Evolutionary conservation across 371 early-diverging fungal species (phyloP).

Genomic region (Mucor mucedo): DNA sequence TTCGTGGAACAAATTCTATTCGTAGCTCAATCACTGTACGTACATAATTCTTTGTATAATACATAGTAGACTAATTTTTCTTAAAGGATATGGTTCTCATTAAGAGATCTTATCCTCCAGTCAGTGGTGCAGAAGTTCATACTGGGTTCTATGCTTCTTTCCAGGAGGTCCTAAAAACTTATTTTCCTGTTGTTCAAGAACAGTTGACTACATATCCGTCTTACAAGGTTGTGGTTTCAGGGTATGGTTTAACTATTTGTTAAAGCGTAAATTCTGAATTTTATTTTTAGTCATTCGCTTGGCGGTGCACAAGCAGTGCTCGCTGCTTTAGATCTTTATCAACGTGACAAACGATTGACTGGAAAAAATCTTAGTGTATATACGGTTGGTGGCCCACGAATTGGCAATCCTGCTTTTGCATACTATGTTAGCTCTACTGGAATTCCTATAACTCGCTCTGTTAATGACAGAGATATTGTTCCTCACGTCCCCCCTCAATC

Average conservation of each 20-base stretch:
- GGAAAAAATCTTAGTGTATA: slow-evolving; percentile 18
- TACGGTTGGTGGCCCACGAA: slow-evolving; percentile 52
- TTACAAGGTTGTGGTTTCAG: slow-evolving; percentile 29
- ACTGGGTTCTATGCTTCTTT: slow-evolving; percentile 26
- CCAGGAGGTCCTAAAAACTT: slow-evolving; percentile 7
- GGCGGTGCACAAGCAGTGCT: slow-evolving; percentile 32
- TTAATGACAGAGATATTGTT: slow-evolving; percentile 49
- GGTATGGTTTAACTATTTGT: slow-evolving; percentile 5
- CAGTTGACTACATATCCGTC: slow-evolving; percentile 25
- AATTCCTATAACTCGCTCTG: slow-evolving; percentile 42
- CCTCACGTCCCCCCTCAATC: slow-evolving; percentile 44
- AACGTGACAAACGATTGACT: slow-evolving; percentile 21
- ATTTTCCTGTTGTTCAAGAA: slow-evolving; percentile 19
- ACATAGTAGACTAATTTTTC: neutral
- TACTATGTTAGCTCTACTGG: slow-evolving; percentile 34
- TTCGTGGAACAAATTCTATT: slow-evolving; percentile 37
- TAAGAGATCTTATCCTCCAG: slow-evolving; percentile 25
- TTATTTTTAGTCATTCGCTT: slow-evolving; percentile 25
- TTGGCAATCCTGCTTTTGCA: slow-evolving; percentile 56
- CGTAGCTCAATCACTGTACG: slow-evolving; percentile 26
- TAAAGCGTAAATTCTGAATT: neutral
- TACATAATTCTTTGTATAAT: neutral
- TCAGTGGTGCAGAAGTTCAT: slow-evolving; percentile 34
- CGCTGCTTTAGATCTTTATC: slow-evolving; percentile 32
- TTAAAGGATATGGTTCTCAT: slow-evolving; percentile 18